These are phyloP conservation scores for Trichoderma oligosporum DNA, from an alignment of 2,329 filamentous ascomycete species.

Conservation along the genomic window DNA sequence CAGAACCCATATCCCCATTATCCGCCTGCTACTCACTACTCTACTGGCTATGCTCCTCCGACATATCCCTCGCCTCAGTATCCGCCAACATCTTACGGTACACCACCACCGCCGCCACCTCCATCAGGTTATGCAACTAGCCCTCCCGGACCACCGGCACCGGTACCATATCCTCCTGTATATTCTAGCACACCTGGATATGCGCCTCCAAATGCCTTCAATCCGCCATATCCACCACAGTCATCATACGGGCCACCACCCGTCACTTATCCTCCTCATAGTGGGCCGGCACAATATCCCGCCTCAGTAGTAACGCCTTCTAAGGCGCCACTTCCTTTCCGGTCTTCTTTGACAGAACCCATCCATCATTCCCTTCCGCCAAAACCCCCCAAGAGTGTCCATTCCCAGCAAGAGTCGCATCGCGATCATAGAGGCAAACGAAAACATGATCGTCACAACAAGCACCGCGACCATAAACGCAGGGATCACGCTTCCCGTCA, in stretches of 20 bases:
- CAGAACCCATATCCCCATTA: constrained; percentile 26
- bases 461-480: constrained; percentile 30
- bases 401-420: constrained; percentile 28
- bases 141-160: constrained; percentile 17
- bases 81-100: constrained; percentile 24
- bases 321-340: constrained; percentile 23
- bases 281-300: constrained; percentile 17
- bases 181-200: constrained; percentile 16
- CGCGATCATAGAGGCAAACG: constrained; percentile 32
- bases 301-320: neutral
- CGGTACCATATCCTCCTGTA: constrained; percentile 17
- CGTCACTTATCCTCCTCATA: constrained; percentile 24
- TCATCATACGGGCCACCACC: constrained; percentile 24
- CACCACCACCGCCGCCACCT: constrained; percentile 20
- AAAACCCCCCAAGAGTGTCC: constrained; percentile 30
- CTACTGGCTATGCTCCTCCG: constrained; percentile 28
- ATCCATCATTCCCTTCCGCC: constrained; percentile 31
- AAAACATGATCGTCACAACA: constrained; percentile 33
- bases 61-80: constrained; percentile 27
- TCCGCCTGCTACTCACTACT: constrained; percentile 25
- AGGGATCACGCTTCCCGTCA: constrained; percentile 26
- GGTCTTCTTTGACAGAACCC: constrained; percentile 21
- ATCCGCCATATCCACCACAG: constrained; percentile 23
- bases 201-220: constrained; percentile 14
- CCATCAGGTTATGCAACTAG: constrained; percentile 21